Evolutionary conservation across 2,329 filamentous ascomycete genomes (phyloP).

Genomic region (Teratosphaeriaceae sp.): DNA sequence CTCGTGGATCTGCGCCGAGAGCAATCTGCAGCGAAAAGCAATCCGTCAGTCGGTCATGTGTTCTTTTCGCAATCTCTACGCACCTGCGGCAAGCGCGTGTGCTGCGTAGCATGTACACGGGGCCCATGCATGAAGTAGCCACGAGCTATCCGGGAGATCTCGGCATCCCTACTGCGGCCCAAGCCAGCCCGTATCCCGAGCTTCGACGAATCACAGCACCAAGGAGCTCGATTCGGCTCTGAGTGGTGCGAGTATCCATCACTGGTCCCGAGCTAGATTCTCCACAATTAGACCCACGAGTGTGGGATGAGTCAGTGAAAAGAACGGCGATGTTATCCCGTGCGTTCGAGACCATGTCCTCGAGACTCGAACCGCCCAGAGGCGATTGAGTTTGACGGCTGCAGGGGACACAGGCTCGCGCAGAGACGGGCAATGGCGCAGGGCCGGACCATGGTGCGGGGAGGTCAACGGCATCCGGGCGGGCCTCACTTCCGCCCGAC

Average conservation of each 20-base stretch:
- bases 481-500: neutral
- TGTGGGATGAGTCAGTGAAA: neutral
- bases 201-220: constrained; percentile 8
- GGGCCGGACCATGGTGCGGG: neutral
- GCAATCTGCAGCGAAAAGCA: constrained; percentile 31
- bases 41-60: no score
- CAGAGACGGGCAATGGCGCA: neutral
- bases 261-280: neutral
- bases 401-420: neutral
- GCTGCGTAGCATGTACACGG: no score
- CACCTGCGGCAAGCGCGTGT: no score
- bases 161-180: neutral
- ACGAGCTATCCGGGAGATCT: neutral
- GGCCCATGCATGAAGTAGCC: no score
- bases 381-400: neutral
- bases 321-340: no score
- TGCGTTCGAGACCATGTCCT: no score
- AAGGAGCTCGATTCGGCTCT: constrained; percentile 4
- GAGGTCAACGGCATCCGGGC: neutral
- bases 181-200: neutral
- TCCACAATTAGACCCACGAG: neutral
- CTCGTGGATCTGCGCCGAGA: constrained; percentile 39
- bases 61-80: no score
- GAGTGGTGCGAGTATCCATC: constrained; percentile 5
- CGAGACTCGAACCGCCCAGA: neutral